Conservation (phyloP, 2,329 filamentous ascomycete genomes). For the Cordyceps cicadae region DNA sequence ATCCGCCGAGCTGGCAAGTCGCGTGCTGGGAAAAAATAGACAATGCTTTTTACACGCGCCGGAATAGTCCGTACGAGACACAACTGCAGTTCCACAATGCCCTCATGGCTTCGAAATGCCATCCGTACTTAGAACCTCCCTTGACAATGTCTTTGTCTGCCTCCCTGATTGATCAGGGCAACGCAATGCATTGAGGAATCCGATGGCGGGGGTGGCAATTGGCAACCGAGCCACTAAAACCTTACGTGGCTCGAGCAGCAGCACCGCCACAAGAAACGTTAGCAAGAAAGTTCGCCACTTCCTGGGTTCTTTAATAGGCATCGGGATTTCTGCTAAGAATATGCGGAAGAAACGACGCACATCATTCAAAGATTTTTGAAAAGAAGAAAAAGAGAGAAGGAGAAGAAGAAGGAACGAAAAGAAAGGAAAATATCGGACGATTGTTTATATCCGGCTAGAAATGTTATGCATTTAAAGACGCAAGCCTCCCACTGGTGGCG, state of each 20-base stretch:
- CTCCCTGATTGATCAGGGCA: not conserved
- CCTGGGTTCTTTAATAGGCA: not conserved
- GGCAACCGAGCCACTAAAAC: not conserved
- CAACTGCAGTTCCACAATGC: too few relatives aligned
- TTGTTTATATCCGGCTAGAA: not conserved
- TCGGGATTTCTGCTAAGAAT: not conserved
- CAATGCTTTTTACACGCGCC: too few relatives aligned
- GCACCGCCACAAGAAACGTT: conserved; percentile 2
- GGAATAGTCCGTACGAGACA: too few relatives aligned
- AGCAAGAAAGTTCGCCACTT: not conserved
- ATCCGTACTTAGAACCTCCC: too few relatives aligned
- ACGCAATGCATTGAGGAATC: not conserved
- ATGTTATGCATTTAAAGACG: conserved; percentile 1
- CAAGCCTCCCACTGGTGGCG: too few relatives aligned
- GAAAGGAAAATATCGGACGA: not conserved
- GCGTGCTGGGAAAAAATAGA: too few relatives aligned
- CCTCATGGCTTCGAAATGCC: too few relatives aligned
- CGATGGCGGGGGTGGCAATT: not conserved
- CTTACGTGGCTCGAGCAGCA: not conserved
- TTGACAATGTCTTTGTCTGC: not conserved
- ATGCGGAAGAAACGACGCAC: not conserved
- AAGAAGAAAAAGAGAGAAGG: too few relatives aligned
- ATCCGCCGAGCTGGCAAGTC: too few relatives aligned
- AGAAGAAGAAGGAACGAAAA: not conserved
- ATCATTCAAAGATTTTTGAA: not conserved